Evolutionary conservation across 2,329 filamentous ascomycete genomes (phyloP), one percentile per base, ranked within the genome.

Genomic region (Lasiodiplodia theobromae): DNA sequence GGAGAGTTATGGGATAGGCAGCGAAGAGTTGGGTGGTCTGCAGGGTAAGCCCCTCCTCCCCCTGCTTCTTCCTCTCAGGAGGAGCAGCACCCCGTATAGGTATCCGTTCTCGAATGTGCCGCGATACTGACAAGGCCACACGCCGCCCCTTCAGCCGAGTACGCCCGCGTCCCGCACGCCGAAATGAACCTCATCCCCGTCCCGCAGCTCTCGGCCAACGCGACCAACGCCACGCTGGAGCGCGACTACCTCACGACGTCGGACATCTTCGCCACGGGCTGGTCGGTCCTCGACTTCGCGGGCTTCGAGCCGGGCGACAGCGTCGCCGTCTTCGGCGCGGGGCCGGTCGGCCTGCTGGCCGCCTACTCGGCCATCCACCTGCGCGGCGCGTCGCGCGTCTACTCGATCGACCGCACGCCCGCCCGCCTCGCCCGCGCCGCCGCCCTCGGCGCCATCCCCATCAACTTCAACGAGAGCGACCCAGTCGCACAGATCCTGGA

Each of bases 191-290:
- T 52, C 52, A 68, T 65, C 47, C 44, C 60, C 3, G 60, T 52
- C 25, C 47, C 60, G 12, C 40, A n/a, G 6, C 31, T 66, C 23
- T 31, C 49, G 8, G 16, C 5, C 31, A 31, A 52, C 14, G 52
- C 54, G 8, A 54, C 58, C 37, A 67, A 47, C 40, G 23, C n/a
- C 18, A 38, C 56, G 28, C 66, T 64, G 10, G 37, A 60, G 31
- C 23, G 57, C 10, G 60, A 79, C 62, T 77, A 74, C 31, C 52
- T 79, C 3, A 69, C 74, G 10, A 18, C 78, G 3, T 72, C 74
- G 1, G 80, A 82, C 67, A 80, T 82, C 57, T 81, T 81, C 70
- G 70, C 76, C 16, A 82, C 80, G 0, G 80, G 74, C 5, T 84
- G 81, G 81, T 70, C 74, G 51, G 78, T 74, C 3, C 69, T 83